A percentile compares a stretch with the other conserved stretches of the same genome.
phyloP scores from a whole-genome alignment of 768 basidiomycete species.

The Tricholoma terreum region DNA sequence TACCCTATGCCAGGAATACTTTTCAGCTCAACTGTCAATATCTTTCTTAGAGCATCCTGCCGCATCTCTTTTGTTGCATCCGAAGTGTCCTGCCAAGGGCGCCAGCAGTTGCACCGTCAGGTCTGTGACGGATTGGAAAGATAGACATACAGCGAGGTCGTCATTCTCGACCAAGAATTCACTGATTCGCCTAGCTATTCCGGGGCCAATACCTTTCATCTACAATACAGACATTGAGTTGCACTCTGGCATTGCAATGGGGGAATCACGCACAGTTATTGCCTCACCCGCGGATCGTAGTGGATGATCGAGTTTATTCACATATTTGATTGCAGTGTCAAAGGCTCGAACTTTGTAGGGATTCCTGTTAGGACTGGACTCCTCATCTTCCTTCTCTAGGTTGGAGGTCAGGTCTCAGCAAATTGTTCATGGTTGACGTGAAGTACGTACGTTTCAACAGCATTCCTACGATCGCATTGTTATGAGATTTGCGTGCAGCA shows the following conservation, averaged over 20 bases:
- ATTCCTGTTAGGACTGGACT: conserved; percentile 33
- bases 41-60: not conserved
- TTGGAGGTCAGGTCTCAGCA: conserved; percentile 1
- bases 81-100: not conserved
- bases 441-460: conserved; percentile 38
- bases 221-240: not conserved
- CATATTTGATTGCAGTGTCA: conserved; percentile 42
- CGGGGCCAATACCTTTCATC: conserved; percentile 29
- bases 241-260: not conserved
- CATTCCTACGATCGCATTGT: conserved; percentile 31
- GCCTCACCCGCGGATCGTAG: conserved; percentile 41
- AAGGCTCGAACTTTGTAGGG: conserved; percentile 51
- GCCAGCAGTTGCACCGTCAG: not conserved
- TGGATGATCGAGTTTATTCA: conserved; percentile 38
- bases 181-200: conserved; percentile 40
- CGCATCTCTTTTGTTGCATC: not conserved
- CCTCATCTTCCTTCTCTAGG: conserved; percentile 44
- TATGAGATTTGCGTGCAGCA: conserved; percentile 9
- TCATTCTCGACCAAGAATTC: conserved; percentile 29
- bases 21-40: conserved; percentile 4
- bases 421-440: not conserved
- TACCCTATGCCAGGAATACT: conserved; percentile 4
- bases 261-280: not conserved
- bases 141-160: conserved; percentile 30
- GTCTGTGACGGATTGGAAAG: not conserved